These are phyloP conservation scores for Lunasporangiospora selenospora DNA, from an alignment of 192 early-diverging fungal genomes.

Conservation along the genomic window DNA sequence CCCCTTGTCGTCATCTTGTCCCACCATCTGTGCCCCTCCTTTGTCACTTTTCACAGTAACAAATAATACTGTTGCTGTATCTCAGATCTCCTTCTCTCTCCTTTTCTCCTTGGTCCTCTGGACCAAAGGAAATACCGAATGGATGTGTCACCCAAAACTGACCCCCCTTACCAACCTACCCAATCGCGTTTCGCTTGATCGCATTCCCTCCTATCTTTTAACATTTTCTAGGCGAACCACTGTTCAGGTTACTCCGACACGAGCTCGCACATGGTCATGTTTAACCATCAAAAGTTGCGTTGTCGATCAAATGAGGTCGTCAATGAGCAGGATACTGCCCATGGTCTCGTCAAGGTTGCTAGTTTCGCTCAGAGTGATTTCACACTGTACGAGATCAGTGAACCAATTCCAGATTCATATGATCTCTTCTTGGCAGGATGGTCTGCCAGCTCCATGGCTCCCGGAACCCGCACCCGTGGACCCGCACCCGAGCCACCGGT, in stretches of 20 bases:
- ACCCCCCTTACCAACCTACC: too few relatives aligned
- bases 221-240: constrained; percentile 47
- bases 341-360: constrained; percentile 45
- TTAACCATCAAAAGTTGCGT: constrained; percentile 49
- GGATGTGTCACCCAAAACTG: too few relatives aligned
- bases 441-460: constrained; percentile 25
- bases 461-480: constrained; percentile 8
- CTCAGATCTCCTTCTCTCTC: neutral
- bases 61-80: neutral
- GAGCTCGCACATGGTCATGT: constrained; percentile 53
- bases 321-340: constrained; percentile 50
- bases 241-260: constrained; percentile 46
- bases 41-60: neutral
- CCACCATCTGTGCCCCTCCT: neutral
- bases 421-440: constrained; percentile 52
- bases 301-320: constrained; percentile 29
- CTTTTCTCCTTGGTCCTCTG: neutral
- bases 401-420: constrained; percentile 51
- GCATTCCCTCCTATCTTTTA: neutral
- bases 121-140: too few relatives aligned
- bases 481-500: neutral
- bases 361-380: constrained; percentile 38
- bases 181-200: too few relatives aligned
- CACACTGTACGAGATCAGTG: constrained; percentile 49
- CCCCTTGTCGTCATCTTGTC: neutral